phyloP scores from a whole-genome alignment of 2,329 filamentous ascomycete genomes.

The Phaeosphaeria sp. region DNA sequence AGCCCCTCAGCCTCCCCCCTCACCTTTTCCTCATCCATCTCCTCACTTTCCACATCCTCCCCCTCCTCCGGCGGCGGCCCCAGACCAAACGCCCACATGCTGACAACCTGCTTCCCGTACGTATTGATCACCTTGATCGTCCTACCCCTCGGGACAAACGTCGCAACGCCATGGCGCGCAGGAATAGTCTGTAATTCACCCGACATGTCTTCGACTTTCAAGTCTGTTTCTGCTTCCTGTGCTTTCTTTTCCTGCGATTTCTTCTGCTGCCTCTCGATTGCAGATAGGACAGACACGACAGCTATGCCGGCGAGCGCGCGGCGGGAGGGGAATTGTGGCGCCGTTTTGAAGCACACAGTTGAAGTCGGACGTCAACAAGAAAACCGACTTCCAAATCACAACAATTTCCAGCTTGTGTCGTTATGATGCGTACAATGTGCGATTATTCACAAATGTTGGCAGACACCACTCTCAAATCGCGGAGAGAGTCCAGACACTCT shows the following conservation, averaged over 20 bases:
- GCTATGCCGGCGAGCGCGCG: constrained; percentile 46
- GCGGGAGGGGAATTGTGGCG: constrained; percentile 37
- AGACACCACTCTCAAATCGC: constrained; percentile 10
- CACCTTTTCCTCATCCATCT: constrained; percentile 34
- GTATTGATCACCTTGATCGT: constrained; percentile 60
- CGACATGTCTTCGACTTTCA: constrained; percentile 43
- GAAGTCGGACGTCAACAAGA: constrained; percentile 1
- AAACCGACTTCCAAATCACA: no score
- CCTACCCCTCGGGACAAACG: constrained; percentile 57
- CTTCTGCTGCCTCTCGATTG: constrained; percentile 42
- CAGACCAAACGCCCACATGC: constrained; percentile 59
- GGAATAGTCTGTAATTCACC: constrained; percentile 55
- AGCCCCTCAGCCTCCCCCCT: constrained; percentile 31
- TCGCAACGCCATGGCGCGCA: constrained; percentile 58
- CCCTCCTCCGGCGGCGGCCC: constrained; percentile 52
- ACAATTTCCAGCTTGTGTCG: no score
- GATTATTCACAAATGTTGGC: constrained; percentile 6
- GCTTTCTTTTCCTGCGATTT: constrained; percentile 23
- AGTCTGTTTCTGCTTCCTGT: constrained; percentile 11
- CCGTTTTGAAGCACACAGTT: constrained; percentile 31
- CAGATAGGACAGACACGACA: constrained; percentile 41
- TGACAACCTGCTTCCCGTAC: constrained; percentile 58
- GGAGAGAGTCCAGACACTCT: no score
- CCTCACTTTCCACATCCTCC: constrained; percentile 29
- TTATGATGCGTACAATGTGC: no score